phyloP scores from a whole-genome alignment of 495 filamentous ascomycete genomes.

The Penicillium mononematosum region DNA sequence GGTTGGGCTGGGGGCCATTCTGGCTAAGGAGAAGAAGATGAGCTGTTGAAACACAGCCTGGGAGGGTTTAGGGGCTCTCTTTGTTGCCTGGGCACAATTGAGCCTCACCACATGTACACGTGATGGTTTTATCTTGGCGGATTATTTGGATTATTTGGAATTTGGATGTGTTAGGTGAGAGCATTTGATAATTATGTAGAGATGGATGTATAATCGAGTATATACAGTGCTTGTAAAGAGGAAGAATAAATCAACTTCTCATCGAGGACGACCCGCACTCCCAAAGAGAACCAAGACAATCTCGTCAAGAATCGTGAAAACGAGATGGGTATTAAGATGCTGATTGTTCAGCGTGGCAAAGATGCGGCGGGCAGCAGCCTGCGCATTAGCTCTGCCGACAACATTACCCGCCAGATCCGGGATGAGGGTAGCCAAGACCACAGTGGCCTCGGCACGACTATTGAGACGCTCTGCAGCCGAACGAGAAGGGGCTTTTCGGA shows the following conservation, averaged over 20 bases:
- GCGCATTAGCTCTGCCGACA: conserved; percentile 79
- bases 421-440: conserved; percentile 77
- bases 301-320: conserved; percentile 78
- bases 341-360: conserved; percentile 81
- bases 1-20: not conserved
- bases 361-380: conserved; percentile 74
- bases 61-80: not conserved
- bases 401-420: conserved; percentile 82
- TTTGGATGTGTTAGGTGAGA: not conserved
- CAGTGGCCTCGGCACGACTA: conserved; percentile 67
- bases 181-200: conserved; percentile 2
- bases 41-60: conserved; percentile 3
- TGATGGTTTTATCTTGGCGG: conserved; percentile 2
- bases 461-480: conserved; percentile 66
- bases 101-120: not conserved
- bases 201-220: not conserved
- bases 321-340: conserved; percentile 66
- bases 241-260: not conserved
- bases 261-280: conserved; percentile 26
- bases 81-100: not conserved
- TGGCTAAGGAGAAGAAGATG: too few species aligned
- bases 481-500: conserved; percentile 48
- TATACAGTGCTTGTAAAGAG: conserved; percentile 2
- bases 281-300: conserved; percentile 71
- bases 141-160: too few species aligned